A percentile compares a stretch with the other conserved stretches of the same genome.
Conservation (phyloP, 2,329 filamentous ascomycete species). For the Aspergillaceae sp. region DNA sequence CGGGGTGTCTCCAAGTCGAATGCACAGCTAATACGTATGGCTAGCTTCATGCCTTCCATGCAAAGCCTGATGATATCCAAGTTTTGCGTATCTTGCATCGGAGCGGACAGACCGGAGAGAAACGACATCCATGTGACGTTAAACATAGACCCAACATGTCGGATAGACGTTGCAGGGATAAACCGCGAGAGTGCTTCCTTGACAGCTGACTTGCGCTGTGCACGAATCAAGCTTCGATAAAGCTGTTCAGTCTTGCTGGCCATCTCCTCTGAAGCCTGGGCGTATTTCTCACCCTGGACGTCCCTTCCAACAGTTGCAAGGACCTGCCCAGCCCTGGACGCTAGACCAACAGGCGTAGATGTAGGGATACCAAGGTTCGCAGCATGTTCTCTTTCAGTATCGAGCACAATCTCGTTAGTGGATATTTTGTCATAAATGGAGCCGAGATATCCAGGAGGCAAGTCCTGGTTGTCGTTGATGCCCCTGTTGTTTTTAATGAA, state of each 20-base stretch:
- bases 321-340: slow-evolving; percentile 76
- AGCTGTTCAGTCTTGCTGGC: slow-evolving; percentile 69
- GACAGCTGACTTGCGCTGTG: slow-evolving; percentile 71
- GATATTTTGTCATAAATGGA: slow-evolving; percentile 89
- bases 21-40: slow-evolving; percentile 83
- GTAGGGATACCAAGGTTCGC: slow-evolving; percentile 62
- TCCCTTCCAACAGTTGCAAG: slow-evolving; percentile 88
- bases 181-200: slow-evolving; percentile 62
- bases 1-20: slow-evolving; percentile 91
- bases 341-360: slow-evolving; percentile 58
- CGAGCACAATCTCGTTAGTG: slow-evolving; percentile 84
- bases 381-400: slow-evolving; percentile 82
- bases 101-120: slow-evolving; percentile 84
- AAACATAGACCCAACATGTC: slow-evolving; percentile 96
- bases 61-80: slow-evolving; percentile 85
- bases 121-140: slow-evolving; percentile 99
- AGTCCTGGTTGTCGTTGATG: slow-evolving; percentile 91
- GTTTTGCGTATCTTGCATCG: slow-evolving; percentile 89
- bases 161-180: slow-evolving; percentile 86
- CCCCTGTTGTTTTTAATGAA: slow-evolving; percentile 99
- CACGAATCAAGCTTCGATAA: slow-evolving; percentile 86
- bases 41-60: slow-evolving; percentile 89
- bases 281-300: slow-evolving; percentile 82
- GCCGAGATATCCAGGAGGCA: slow-evolving; percentile 84
- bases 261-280: slow-evolving; percentile 95